Base-by-base conservation (phyloP, 2,329 filamentous ascomycete genomes). In the Fusarium sp. region DNA sequence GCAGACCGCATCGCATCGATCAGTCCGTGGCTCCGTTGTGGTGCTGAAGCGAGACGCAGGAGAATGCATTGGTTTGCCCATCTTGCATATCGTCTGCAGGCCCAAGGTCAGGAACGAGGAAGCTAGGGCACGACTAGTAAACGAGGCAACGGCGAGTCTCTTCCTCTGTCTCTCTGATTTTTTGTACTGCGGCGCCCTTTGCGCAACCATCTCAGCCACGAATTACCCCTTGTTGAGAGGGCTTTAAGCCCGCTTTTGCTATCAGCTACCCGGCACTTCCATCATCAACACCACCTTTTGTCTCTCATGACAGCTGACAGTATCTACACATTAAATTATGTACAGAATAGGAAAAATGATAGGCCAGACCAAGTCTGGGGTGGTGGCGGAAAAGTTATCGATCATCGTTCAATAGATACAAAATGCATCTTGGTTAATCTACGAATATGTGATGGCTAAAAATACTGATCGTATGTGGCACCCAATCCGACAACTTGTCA, bases 31-130 rank as follows among this genome's bases (percentile, higher is more conserved):
- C 69, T 69, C 75, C 69, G 48, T 66, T 62, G 49, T 42, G 35
- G 58, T 68, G 63, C 74, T 75, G 75, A 78, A 78, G 76, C 77
- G 74, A 75, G 76, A 78, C 63, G 76, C 75, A 78, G 77, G 76
- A 78, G 77, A 74, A 65, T 42, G 64, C 62, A 75, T 63, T 70
- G 66, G 66, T 56, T 58, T 59, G 55, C 28, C 48, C 63, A 73
- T 75, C 48, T 75, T 74, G 74, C 71, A 76, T 70, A 56, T 64
- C 57, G 36, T 63, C 72, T 69, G 67, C 70, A 67, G 65, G 58
- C 63, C 75, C 35, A 18, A 76, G 55, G 57, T 68, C 67, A 75
- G 74, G 74, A 72, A 75, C 75, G 66, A 68, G 66, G 55, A 73
- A 52, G 67, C 73, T 70, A 78, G 33, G 56, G 51, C 35, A 69